These are phyloP conservation scores for Epichloe uncinata DNA, from an alignment of 2,329 filamentous ascomycete genomes.

Conservation along the genomic window DNA sequence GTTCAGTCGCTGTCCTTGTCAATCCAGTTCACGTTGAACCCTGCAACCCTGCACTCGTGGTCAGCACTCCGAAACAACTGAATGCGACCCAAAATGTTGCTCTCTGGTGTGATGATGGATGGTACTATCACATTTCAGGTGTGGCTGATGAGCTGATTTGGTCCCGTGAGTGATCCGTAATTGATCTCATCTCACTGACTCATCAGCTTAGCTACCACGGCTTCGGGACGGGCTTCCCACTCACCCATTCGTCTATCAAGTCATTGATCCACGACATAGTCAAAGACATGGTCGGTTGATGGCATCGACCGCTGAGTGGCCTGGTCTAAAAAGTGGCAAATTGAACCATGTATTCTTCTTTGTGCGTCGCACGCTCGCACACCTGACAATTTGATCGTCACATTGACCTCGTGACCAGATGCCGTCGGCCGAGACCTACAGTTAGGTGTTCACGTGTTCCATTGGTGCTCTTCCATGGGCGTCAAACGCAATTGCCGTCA, in stretches of 20 bases:
- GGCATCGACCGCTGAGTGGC: background rate
- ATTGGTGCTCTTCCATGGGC: too few relatives aligned
- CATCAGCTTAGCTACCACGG: background rate
- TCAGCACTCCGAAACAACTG: background rate
- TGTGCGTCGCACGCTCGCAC: background rate
- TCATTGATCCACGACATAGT: background rate
- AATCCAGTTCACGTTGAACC: background rate
- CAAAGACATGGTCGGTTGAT: background rate
- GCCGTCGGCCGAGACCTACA: conserved; percentile 11
- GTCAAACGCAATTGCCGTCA: background rate
- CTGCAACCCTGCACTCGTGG: background rate
- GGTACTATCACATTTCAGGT: background rate
- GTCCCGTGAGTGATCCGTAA: background rate
- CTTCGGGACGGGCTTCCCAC: background rate
- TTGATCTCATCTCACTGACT: background rate
- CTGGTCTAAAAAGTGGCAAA: background rate
- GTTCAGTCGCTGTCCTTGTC: background rate
- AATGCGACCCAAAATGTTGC: background rate
- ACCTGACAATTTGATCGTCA: background rate
- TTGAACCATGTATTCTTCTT: background rate
- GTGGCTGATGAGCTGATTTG: background rate
- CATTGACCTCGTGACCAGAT: conserved; percentile 1
- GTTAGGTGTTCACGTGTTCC: background rate
- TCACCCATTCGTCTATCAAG: background rate
- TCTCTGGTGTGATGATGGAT: background rate